Conservation (phyloP, 495 filamentous ascomycete genomes). For the Penicillium lividum region DNA sequence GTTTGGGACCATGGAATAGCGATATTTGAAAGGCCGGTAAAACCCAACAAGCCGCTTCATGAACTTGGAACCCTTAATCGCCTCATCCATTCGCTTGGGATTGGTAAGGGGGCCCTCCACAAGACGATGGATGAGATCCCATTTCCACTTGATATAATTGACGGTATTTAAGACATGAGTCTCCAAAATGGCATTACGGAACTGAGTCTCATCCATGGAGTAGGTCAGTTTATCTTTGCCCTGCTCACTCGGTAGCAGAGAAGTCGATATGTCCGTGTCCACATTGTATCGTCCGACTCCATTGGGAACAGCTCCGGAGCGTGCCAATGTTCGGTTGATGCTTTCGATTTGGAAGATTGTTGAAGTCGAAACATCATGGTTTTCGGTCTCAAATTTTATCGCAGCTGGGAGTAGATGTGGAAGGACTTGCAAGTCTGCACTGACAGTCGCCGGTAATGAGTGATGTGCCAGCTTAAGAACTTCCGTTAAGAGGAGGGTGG, state of each 20-base stretch:
- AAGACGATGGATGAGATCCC: constrained; percentile 85
- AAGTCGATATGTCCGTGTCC: constrained; percentile 48
- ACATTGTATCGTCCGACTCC: constrained; percentile 43
- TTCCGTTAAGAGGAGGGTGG: constrained; percentile 86
- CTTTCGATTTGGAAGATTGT: constrained; percentile 98
- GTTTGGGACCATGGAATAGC: constrained; percentile 82
- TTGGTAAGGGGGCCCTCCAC: constrained; percentile 95
- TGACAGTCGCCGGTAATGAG: constrained; percentile 76
- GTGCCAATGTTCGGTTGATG: constrained; percentile 88
- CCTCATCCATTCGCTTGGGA: constrained; percentile 88
- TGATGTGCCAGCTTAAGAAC: constrained; percentile 84
- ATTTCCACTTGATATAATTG: constrained; percentile 94
- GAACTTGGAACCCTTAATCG: constrained; percentile 92
- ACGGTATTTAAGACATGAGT: constrained; percentile 81
- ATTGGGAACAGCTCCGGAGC: constrained; percentile 57
- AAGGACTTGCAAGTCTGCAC: constrained; percentile 77
- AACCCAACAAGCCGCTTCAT: constrained; percentile 93
- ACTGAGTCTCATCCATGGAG: constrained; percentile 83
- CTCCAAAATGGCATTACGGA: constrained; percentile 82
- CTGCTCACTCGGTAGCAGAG: constrained; percentile 54
- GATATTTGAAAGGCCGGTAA: constrained; percentile 94
- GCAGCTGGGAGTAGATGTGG: constrained; percentile 79
- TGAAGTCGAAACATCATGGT: constrained; percentile 76
- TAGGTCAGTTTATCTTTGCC: constrained; percentile 70
- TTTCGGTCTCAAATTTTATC: constrained; percentile 64